Conservation (phyloP, 768 basidiomycete genomes). For the Neoboletus brunneissimus region DNA sequence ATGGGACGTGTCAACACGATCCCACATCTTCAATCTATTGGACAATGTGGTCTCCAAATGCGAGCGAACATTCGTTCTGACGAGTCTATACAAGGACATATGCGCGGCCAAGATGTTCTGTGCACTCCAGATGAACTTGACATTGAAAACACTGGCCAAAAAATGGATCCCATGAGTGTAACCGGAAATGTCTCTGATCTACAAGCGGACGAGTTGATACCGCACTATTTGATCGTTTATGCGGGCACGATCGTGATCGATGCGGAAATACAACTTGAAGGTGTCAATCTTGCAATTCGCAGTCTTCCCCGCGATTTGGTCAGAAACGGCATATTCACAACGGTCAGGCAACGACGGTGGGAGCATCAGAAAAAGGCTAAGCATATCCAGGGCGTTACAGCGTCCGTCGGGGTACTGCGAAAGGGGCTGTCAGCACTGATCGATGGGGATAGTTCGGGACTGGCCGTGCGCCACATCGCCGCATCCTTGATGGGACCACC, state of each 20-base stretch:
- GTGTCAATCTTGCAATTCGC: constrained; percentile 2
- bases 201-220: constrained; percentile 6
- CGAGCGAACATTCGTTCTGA: background rate
- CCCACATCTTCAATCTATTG: background rate
- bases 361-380: background rate
- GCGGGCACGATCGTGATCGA: constrained; percentile 25
- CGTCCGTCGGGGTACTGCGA: background rate
- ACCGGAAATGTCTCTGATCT: constrained; percentile 16
- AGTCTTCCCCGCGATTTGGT: constrained; percentile 1
- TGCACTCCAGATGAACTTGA: constrained; percentile 1
- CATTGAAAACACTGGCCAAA: background rate
- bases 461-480: constrained; percentile 21
- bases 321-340: background rate
- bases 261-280: constrained; percentile 1
- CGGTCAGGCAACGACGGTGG: background rate
- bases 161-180: background rate
- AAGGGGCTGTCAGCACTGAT: constrained; percentile 1
- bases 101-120: background rate
- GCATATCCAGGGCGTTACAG: background rate
- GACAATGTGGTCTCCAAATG: background rate
- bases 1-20: background rate
- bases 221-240: constrained; percentile 4
- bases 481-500: constrained; percentile 13
- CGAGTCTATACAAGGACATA: background rate
- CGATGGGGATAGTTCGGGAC: constrained; percentile 1